Evolutionary conservation across 257 asterid species (phyloP), one percentile per base, ranked within the genome.

Genomic region (Rehmannia glutinosa): DNA sequence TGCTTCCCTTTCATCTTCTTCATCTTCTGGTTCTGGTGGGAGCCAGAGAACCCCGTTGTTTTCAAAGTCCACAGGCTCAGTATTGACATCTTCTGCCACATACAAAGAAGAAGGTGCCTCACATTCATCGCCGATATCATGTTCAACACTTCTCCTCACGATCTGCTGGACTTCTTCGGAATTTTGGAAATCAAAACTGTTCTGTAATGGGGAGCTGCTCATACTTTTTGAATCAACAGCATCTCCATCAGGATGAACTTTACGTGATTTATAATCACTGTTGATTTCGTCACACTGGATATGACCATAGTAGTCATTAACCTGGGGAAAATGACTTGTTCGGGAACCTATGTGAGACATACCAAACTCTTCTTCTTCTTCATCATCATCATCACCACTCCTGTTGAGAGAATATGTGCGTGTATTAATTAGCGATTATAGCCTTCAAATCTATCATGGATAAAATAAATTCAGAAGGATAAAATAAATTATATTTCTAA

Each of bases 1-100:
- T 17, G 80, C 78, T 52, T 90, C 99, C 72, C 73, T 80, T 81
- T 90, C 99, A 76, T 90, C 97, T 75, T 88, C 96, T 78, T 81
- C 92, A 35, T 90, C 95, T 83, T 90, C 99, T n/a, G 99, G 97
- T 68, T 90, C 99, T 61, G 97, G 97, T 20, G 96, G 99, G 68
- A 90, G 89, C 99, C 99, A 93, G 41, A 93, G 87, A 69, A 85
- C 81, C 74, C 96, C 99, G 65, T 83, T 87, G 79, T 79, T 84
- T 80, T 93, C 99, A 69, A 90, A 93, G 80, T 93, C 99, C 47
- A 88, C 84, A 23, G 96, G 95, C 80, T 88, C 92, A 8, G 70
- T 19, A 73, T 82, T 82, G 50, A 81, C 86, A 68, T 81, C 90
- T 81, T 85, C 89, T 27, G 86, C 85, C 51, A 78, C 88, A 78